Evolutionary conservation across 1,284 basidiomycete genomes (phyloP), one percentile per base, ranked within the genome.

Genomic region (Ganoderma multipileum): DNA sequence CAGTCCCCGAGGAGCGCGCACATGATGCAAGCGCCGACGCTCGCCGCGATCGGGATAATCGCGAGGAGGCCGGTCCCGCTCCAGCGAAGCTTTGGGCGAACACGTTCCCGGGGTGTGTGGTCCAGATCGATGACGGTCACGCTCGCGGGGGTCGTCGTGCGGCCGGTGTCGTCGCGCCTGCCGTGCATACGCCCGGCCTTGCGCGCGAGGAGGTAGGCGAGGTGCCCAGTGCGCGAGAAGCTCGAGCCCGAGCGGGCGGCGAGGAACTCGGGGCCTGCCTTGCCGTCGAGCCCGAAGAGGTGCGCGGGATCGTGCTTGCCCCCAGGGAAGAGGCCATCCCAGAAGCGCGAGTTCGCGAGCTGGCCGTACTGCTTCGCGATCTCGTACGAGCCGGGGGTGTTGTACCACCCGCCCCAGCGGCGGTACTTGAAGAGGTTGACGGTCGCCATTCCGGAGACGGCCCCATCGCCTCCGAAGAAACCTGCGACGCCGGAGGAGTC

Each of bases 341-440:
- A 69, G 57, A 66, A 64, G 23, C 44, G 47, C 23, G 62, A 64
- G 38, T 52, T 41, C 2, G 62, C 62, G 41, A 67, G 61, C 58
- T 62, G 65, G 7, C 65, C 68, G 57, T 66, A 67, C 6, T 58
- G 61, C 28, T 58, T 57, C 16, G 61, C 65, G 57, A 67, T 60
- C 62, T 64, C 65, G 44, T 66, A 66, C 41, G 61, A 61, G 4
- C 65, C 68, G n/a, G 65, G 68, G 3, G 63, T 59, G 41, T 67
- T 69, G 42, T 69, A 69, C 65, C 68, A 69, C 5, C 65, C 68
- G n/a, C 66, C 62, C 64, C 58, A 67, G 16, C 62, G 54, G 1
- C 61, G 36, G 18, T 65, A 65, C 23, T 54, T 30, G 57, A 61
- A 69, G 18, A 69, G 57, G 52, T 66, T 65, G 6, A 66, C 62